These are phyloP conservation scores for Suillus discolor DNA, from an alignment of 768 basidiomycete species.

Conservation along the genomic window DNA sequence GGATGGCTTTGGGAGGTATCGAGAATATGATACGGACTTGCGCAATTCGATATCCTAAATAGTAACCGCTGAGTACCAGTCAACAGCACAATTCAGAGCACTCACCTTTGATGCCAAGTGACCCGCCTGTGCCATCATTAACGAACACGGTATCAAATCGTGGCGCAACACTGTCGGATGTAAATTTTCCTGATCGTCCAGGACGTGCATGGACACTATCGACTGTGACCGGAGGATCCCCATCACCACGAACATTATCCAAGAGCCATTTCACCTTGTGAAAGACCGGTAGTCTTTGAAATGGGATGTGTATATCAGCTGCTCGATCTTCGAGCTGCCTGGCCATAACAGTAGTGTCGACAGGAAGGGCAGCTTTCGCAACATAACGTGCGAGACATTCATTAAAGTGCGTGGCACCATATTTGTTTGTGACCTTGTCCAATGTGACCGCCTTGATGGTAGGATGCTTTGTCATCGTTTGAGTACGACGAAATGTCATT, in stretches of 20 bases:
- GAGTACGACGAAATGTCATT: background rate
- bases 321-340: background rate
- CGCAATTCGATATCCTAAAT: conserved; percentile 15
- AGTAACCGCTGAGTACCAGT: background rate
- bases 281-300: background rate
- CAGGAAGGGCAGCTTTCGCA: background rate
- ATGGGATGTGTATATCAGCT: background rate
- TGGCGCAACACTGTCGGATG: background rate
- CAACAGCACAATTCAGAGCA: background rate
- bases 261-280: background rate
- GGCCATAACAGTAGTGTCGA: background rate
- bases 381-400: background rate
- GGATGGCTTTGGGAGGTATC: conserved; percentile 9
- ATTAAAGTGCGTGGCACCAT: background rate
- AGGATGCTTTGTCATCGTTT: background rate
- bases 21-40: conserved; percentile 12
- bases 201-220: background rate
- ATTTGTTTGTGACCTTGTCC: background rate
- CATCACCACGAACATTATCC: background rate
- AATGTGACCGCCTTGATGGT: background rate
- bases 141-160: background rate
- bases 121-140: background rate
- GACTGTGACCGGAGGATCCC: background rate
- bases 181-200: background rate
- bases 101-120: background rate